Percentiles rank a stretch among this genome's conserved stretches.
These are phyloP conservation scores for Erigeron philadelphicus DNA, from an alignment of 140 eudicot genomes.

Conservation along the genomic window DNA sequence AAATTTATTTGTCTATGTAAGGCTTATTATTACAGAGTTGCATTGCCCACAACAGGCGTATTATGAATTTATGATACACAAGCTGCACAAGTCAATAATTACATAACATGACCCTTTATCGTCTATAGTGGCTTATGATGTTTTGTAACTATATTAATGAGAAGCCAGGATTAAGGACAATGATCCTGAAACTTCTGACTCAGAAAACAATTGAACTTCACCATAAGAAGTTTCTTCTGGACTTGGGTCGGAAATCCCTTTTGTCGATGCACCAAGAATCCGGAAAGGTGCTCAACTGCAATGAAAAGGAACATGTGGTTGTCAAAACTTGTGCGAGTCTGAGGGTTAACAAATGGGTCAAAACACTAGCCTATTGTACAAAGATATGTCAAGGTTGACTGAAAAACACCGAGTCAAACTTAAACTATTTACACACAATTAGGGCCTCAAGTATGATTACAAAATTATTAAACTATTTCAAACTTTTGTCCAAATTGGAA, in stretches of 20 bases:
- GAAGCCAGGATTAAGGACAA: not conserved
- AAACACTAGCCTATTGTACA: too few species aligned
- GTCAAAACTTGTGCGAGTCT: not conserved
- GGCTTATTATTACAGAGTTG: not conserved
- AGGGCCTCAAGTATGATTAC: too few species aligned
- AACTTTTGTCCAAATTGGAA: too few species aligned
- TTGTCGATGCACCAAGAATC: conserved; percentile 73
- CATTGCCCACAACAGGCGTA: conserved; percentile 1
- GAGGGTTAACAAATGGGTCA: too few species aligned
- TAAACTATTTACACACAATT: too few species aligned
- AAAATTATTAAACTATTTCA: too few species aligned
- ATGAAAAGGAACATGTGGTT: conserved; percentile 4
- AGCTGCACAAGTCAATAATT: conserved; percentile 7
- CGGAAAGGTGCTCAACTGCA: conserved; percentile 87
- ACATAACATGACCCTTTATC: conserved; percentile 14
- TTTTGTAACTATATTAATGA: conserved; percentile 13
- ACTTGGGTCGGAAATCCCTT: conserved; percentile 56
- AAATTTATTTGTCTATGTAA: not conserved
- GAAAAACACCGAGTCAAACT: too few species aligned
- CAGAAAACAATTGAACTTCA: conserved; percentile 27
- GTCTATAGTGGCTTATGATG: conserved; percentile 16
- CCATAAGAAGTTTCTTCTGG: conserved; percentile 59
- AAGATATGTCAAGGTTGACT: too few species aligned
- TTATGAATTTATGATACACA: conserved; percentile 13
- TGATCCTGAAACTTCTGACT: not conserved